A percentile compares a stretch with the other conserved stretches of the same genome.
phyloP scores from a whole-genome alignment of 192 early-diverging fungal species.

The Coemansia sp. region DNA sequence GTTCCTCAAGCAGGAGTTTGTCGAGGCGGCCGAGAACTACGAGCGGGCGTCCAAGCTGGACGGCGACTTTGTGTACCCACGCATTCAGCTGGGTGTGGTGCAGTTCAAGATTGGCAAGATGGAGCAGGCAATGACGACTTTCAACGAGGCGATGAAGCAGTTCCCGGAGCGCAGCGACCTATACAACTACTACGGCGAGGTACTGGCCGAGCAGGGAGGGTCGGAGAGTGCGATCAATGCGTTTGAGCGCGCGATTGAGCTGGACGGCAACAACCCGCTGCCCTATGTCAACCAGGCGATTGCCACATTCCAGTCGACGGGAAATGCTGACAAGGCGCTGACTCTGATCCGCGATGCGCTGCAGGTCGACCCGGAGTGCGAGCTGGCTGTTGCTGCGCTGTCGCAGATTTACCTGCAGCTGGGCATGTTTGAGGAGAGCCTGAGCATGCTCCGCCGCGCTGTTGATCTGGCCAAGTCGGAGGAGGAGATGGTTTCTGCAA shows the following conservation, averaged over 20 bases:
- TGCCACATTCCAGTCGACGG: slow-evolving; percentile 72
- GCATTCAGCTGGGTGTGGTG: slow-evolving; percentile 94
- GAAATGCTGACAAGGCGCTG: slow-evolving; percentile 73
- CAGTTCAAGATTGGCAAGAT: slow-evolving; percentile 86
- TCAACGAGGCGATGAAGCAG: slow-evolving; percentile 72
- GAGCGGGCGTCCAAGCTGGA: slow-evolving; percentile 75
- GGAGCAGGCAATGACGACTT: slow-evolving; percentile 69
- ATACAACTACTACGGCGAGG: slow-evolving; percentile 97
- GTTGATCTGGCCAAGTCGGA: slow-evolving; percentile 83
- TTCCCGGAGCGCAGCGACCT: slow-evolving; percentile 84
- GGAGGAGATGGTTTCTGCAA: slow-evolving; percentile 82
- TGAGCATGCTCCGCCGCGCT: slow-evolving; percentile 78
- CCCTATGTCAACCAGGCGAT: slow-evolving; percentile 98
- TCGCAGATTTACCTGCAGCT: slow-evolving; percentile 82
- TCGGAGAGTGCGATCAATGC: slow-evolving; percentile 77
- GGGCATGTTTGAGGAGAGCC: slow-evolving; percentile 81
- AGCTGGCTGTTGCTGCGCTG: slow-evolving; percentile 83
- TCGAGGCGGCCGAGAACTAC: slow-evolving; percentile 82
- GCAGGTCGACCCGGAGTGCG: slow-evolving; percentile 92
- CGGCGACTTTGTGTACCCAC: slow-evolving; percentile 77
- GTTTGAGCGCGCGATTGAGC: slow-evolving; percentile 86
- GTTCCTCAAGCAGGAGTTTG: slow-evolving; percentile 82
- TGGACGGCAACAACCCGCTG: slow-evolving; percentile 81
- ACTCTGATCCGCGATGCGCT: slow-evolving; percentile 73
- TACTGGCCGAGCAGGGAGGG: slow-evolving; percentile 82